Conservation (phyloP, 495 filamentous ascomycete genomes). For the Bacidia gigantensis region DNA sequence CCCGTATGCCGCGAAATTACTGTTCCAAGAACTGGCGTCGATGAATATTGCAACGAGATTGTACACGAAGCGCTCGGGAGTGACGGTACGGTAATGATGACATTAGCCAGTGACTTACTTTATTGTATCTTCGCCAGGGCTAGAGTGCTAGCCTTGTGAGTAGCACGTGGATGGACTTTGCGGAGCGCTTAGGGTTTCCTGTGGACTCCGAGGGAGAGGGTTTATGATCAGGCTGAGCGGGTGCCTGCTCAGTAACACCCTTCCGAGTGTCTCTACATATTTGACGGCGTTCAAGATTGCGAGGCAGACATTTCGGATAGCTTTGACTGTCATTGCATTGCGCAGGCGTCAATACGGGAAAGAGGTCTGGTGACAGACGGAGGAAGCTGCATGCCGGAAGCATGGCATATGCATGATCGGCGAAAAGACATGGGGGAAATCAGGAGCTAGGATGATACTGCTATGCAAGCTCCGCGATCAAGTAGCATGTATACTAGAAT, state of each 20-base stretch:
- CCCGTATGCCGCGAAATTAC: conserved; percentile 92
- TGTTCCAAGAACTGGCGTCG: conserved; percentile 93
- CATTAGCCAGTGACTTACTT: background rate
- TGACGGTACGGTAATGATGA: conserved; percentile 52
- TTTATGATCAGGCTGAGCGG: background rate
- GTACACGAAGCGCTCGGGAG: conserved; percentile 75
- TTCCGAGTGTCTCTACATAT: background rate
- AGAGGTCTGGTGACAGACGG: background rate
- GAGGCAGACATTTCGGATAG: background rate
- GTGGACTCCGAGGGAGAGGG: background rate
- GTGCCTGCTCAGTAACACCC: background rate
- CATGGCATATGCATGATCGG: background rate
- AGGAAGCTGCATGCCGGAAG: background rate
- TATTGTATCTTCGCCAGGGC: background rate
- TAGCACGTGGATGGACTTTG: background rate
- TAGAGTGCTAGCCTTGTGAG: background rate
- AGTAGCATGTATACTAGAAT: background rate
- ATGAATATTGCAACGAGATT: conserved; percentile 98
- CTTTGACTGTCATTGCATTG: background rate
- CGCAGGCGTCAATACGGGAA: background rate
- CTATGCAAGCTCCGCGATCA: background rate
- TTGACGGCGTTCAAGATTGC: background rate
- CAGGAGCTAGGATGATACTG: background rate
- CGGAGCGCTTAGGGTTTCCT: background rate
- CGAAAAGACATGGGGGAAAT: background rate